These are phyloP conservation scores for Ustilago vetiveriae DNA, from an alignment of 1,284 basidiomycete species.

Conservation along the genomic window DNA sequence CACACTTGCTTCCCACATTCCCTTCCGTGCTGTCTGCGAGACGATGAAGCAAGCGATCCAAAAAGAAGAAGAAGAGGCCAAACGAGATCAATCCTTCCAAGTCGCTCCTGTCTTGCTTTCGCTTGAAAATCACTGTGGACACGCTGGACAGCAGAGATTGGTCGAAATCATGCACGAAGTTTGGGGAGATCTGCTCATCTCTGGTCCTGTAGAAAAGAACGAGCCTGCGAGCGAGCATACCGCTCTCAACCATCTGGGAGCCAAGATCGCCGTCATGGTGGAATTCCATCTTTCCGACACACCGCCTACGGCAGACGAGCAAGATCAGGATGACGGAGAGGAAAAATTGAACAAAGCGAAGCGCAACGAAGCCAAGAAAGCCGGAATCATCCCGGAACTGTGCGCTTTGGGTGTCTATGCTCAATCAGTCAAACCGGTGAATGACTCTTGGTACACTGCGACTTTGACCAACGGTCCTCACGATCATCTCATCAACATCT, in stretches of 20 bases:
- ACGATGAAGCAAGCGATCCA: slow-evolving; percentile 47
- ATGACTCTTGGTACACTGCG: slow-evolving; percentile 54
- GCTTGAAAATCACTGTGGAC: slow-evolving; percentile 74
- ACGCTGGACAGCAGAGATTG: slow-evolving; percentile 71
- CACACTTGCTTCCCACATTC: slow-evolving; percentile 47
- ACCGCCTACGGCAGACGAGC: slow-evolving; percentile 10
- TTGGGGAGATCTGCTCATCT: slow-evolving; percentile 72
- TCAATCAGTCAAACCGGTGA: slow-evolving; percentile 55
- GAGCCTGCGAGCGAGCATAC: slow-evolving; percentile 59
- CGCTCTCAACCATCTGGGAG: slow-evolving; percentile 71
- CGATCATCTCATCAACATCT: slow-evolving; percentile 73
- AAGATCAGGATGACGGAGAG: slow-evolving; percentile 40
- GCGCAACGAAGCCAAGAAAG: slow-evolving; percentile 43
- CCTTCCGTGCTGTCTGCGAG: slow-evolving; percentile 48
- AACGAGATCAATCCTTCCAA: slow-evolving; percentile 15
- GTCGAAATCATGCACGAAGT: slow-evolving; percentile 72
- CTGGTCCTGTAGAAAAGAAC: slow-evolving; percentile 49
- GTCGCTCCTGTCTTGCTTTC: slow-evolving; percentile 72
- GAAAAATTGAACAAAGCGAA: slow-evolving; percentile 20
- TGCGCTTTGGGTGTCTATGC: slow-evolving; percentile 60
- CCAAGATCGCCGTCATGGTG: slow-evolving; percentile 75
- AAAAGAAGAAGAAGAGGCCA: slow-evolving; percentile 29
- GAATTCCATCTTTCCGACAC: slow-evolving; percentile 36
- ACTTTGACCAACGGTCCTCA: slow-evolving; percentile 50
- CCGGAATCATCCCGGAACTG: slow-evolving; percentile 56